Evolutionary conservation across 1,284 basidiomycete species (phyloP), one percentile per base, ranked within the genome.

Genomic region (Athelia sp.): DNA sequence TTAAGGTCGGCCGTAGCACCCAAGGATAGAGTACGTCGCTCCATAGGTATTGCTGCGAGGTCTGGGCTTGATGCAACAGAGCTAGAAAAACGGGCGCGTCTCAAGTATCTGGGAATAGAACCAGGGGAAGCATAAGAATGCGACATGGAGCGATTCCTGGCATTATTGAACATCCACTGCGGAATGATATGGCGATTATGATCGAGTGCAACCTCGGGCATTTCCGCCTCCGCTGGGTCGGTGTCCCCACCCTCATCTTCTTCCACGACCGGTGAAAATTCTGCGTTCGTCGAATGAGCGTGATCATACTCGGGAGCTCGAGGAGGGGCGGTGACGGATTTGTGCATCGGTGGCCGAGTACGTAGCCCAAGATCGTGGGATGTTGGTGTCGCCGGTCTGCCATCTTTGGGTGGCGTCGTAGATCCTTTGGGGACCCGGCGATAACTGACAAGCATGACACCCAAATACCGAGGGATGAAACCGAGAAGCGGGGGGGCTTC

Each of bases 391-490:
- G 46, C 3, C 24, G 17, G 11, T 3, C 54, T n/a, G 35, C 46
- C 46, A 43, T 58, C 51, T 17, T n/a, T 40, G 15, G 52, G 43
- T 29, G 61, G 64, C 23, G 59, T 61, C 46, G 56, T 56, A 31
- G 63, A 59, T 38, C 56, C 60, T 55, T 76, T 82, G n/a, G 82
- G 78, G 9, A 87, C 81, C 6, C 87, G 80, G 40, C 94, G 82
- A 63, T 98, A 99, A 52, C 90, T 97, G 56, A 99, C 97, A 43
- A 99, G 83, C 88, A 99, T 95, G 46, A 99, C 97, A 17, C 96
- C 96, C 15, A 99, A 78, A 68, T 99, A 99, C 47, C 95, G 87
- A 10, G 96, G 96, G 49, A 98, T 96, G 63, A 94, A 99, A 2
- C 83, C 86, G 9, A 99, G 76, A 19, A 99, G 74, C 2, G 89